Base-by-base conservation (phyloP, 2,329 filamentous ascomycete species). In the Pyrenochaeta sp. region DNA sequence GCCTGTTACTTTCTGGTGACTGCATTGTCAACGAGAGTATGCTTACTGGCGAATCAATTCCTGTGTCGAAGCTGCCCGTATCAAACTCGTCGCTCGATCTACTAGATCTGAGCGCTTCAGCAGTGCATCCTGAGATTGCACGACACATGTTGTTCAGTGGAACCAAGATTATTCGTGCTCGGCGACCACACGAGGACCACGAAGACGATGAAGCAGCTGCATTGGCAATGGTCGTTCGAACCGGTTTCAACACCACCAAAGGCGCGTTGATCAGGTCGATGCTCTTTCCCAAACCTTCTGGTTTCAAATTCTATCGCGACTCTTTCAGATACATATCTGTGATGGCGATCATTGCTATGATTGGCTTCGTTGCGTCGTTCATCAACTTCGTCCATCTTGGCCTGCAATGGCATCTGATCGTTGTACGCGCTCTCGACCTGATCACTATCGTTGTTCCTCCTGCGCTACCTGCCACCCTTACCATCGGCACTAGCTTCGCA, bases 21-120 rank as follows among this genome's bases (percentile, higher is more conserved):
- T 97, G 93, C 69, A 98, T 99, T 58, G 93, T 99, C 61, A 99
- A 99, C 69, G 95, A 99, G 77, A 98, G 95, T 78, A 99, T 99
- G 95, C 85, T 99, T 31, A 99, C 95, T 33, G 87, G 94, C 52
- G 95, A 99, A 80, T 98, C 95, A 35, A 93, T 99, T 4, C 96
- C 95, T 2, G 94, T 99, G 1, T 97, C 93, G 2, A 99, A 99
- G 76, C 82, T 88, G 1, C 93, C 95, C 1, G 88, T 92, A 3
- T 92, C 86, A 1, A 88, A 97, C 69, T 88, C 94, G 56, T 87
- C 90, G 1, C 81, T 99, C n/a, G 82, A 83, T 20, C 79, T 85
- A 42, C 84, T 99, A 65, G 87, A 97, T 63, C 81, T 97, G 12
- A 87, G 86, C 48, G 90, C 93, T 4, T 89, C 92, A 0, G 90